Conservation (phyloP, 495 filamentous ascomycete genomes). For the Aspergillus funiculosus region DNA sequence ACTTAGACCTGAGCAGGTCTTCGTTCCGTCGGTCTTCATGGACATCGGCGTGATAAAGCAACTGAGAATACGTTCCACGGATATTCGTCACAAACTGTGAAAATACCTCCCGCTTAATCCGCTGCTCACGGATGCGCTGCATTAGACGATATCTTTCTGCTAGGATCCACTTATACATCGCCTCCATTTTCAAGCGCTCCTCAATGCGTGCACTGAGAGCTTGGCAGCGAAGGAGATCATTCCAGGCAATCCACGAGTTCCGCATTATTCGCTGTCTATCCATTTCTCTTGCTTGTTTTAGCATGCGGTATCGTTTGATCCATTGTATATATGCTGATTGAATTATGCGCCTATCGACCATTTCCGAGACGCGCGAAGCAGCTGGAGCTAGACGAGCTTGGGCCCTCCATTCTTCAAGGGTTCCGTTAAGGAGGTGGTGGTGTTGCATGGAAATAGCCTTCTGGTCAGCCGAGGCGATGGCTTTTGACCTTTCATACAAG, state of each 20-base stretch:
- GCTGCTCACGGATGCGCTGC: conserved; percentile 46
- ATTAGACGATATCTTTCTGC: conserved; percentile 50
- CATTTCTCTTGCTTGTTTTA: conserved; percentile 50
- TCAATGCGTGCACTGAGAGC: conserved; percentile 50
- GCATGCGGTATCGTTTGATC: conserved; percentile 43
- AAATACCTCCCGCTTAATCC: conserved; percentile 43
- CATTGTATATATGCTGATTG: conserved; percentile 48
- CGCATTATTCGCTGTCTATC: conserved; percentile 49
- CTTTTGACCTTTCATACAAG: conserved; percentile 29
- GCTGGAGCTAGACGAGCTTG: conserved; percentile 45
- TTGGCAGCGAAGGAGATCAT: conserved; percentile 55
- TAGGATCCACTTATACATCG: conserved; percentile 60
- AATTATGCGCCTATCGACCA: conserved; percentile 44
- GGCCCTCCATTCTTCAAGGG: conserved; percentile 36
- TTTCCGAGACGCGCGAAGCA: conserved; percentile 39
- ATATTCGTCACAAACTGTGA: conserved; percentile 38
- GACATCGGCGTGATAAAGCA: conserved; percentile 33
- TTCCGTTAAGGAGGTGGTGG: conserved; percentile 25
- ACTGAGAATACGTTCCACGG: conserved; percentile 33
- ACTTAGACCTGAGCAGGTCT: conserved; percentile 30
- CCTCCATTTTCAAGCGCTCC: conserved; percentile 52
- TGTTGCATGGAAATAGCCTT: conserved; percentile 31
- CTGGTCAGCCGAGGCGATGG: conserved; percentile 24
- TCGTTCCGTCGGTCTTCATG: conserved; percentile 32
- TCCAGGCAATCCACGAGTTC: conserved; percentile 61